Evolutionary conservation across 108 stramenopile species (phyloP).

Genomic region (Cyclotella kingstonii): DNA sequence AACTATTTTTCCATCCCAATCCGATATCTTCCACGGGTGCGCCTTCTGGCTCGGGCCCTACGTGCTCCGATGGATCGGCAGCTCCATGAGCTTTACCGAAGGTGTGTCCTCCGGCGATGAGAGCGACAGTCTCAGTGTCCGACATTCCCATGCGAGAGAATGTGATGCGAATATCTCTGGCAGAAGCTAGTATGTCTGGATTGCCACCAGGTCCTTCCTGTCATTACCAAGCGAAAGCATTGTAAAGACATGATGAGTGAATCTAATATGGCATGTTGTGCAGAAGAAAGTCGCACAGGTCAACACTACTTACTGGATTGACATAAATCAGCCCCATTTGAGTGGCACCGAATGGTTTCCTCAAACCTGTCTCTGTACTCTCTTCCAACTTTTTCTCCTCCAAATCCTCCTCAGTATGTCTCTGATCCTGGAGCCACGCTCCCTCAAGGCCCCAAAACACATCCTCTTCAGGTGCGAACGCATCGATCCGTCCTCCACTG

Average conservation of each 20-base stretch:
- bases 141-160: constrained; percentile 78
- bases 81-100: constrained; percentile 84
- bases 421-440: constrained; percentile 60
- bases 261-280: too few relatives aligned
- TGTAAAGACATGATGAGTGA: neutral
- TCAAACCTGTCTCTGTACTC: constrained; percentile 39
- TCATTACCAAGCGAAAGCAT: neutral
- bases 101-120: constrained; percentile 82
- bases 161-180: constrained; percentile 73
- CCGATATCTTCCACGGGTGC: constrained; percentile 67
- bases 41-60: constrained; percentile 74
- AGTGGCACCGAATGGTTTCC: constrained; percentile 70
- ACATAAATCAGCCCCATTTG: constrained; percentile 86
- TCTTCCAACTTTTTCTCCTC: too few relatives aligned
- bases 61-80: constrained; percentile 47
- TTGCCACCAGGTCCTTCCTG: constrained; percentile 68
- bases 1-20: constrained; percentile 66
- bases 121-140: constrained; percentile 76
- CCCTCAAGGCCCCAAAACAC: constrained; percentile 75
- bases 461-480: constrained; percentile 64
- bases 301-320: constrained; percentile 47
- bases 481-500: constrained; percentile 67
- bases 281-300: too few relatives aligned
- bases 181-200: constrained; percentile 64
- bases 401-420: constrained; percentile 29